phyloP scores from a whole-genome alignment of 257 asterid genomes.

The Solanum ossicruentum region DNA sequence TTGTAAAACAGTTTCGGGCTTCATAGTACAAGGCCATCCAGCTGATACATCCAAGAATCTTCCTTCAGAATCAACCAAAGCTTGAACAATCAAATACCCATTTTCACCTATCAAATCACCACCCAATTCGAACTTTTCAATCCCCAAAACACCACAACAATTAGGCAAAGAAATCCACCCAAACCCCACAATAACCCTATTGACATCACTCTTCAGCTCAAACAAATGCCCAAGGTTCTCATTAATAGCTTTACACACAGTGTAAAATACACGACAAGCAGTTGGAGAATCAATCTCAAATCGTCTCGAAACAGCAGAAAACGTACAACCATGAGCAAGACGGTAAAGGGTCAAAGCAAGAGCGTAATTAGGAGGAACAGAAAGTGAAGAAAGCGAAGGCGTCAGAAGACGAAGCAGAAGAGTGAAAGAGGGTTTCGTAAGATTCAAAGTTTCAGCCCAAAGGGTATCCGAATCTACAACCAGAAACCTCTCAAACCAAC shows the following conservation, averaged over 20 bases:
- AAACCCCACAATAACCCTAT: constrained; percentile 60
- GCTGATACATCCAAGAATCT: constrained; percentile 88
- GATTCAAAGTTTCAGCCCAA: constrained; percentile 66
- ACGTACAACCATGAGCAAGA: constrained; percentile 55
- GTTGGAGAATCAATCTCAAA: constrained; percentile 41
- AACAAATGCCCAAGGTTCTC: constrained; percentile 72
- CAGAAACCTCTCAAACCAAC: constrained; percentile 57
- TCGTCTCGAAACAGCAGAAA: constrained; percentile 49
- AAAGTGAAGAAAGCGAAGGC: constrained; percentile 45
- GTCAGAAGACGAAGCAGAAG: constrained; percentile 73
- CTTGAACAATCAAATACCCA: constrained; percentile 58
- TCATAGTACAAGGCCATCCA: constrained; percentile 70
- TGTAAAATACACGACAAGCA: constrained; percentile 64
- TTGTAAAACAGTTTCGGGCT: constrained; percentile 37
- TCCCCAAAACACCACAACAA: constrained; percentile 80
- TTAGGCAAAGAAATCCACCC: constrained; percentile 89
- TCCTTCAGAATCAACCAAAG: constrained; percentile 87
- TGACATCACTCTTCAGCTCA: constrained; percentile 63
- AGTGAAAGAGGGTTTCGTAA: constrained; percentile 60
- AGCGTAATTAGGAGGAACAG: constrained; percentile 44
- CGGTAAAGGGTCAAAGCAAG: constrained; percentile 71
- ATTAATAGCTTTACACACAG: constrained; percentile 62
- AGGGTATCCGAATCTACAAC: constrained; percentile 42
- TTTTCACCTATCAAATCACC: constrained; percentile 21
- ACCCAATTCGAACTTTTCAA: constrained; percentile 51